Percentiles rank a stretch among this genome's conserved stretches.
These are phyloP conservation scores for Xylariaceae sp. DNA, from an alignment of 2,329 filamentous ascomycete genomes.

Conservation along the genomic window DNA sequence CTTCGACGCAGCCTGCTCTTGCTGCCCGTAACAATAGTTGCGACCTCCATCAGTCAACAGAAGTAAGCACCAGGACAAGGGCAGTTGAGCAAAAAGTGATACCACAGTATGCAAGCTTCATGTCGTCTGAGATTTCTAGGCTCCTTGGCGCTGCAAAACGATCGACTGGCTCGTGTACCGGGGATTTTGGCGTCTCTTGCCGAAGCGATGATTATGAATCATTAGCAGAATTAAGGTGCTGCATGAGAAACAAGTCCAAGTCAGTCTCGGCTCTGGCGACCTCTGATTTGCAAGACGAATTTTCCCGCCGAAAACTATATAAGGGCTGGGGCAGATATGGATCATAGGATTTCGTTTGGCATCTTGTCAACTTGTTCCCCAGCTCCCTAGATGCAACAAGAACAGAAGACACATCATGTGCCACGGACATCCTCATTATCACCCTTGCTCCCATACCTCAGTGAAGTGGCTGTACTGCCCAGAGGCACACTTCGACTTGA, in stretches of 20 bases:
- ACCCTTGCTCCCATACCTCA: constrained; percentile 54
- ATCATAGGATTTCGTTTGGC: too few relatives aligned
- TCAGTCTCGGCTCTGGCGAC: neutral
- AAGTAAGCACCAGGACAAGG: too few relatives aligned
- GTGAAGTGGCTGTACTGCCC: constrained; percentile 56
- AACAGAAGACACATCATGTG: constrained; percentile 42
- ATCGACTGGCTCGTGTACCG: constrained; percentile 17
- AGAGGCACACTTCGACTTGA: constrained; percentile 45
- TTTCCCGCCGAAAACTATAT: constrained; percentile 5
- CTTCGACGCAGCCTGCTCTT: too few relatives aligned
- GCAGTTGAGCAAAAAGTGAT: too few relatives aligned
- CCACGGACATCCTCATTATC: constrained; percentile 51
- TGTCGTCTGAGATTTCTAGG: too few relatives aligned
- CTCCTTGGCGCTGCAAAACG: neutral
- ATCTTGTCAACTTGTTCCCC: too few relatives aligned
- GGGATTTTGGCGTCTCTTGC: constrained; percentile 12
- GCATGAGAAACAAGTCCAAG: constrained; percentile 11
- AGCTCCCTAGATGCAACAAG: neutral
- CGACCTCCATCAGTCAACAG: too few relatives aligned
- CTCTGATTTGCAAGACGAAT: neutral
- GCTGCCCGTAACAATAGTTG: too few relatives aligned
- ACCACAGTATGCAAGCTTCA: too few relatives aligned
- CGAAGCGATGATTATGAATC: constrained; percentile 22
- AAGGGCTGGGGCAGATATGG: neutral
- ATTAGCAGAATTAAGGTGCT: constrained; percentile 21